Base-by-base conservation (phyloP, 2,329 filamentous ascomycete species). In the Coniochaeta prunicola region DNA sequence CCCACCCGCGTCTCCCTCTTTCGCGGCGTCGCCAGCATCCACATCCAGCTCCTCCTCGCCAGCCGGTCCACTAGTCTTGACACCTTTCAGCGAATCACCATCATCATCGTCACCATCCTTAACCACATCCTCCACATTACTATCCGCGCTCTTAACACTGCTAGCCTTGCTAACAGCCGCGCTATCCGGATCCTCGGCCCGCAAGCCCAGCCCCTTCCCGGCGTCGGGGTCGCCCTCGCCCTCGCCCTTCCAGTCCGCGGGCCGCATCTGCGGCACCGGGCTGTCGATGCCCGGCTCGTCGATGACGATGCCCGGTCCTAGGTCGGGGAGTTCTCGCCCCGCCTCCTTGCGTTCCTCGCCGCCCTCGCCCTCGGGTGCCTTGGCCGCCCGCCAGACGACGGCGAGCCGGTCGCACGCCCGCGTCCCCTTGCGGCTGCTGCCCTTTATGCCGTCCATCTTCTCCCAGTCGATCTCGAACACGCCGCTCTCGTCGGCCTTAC, bases 361-460 rank as follows among this genome's bases (percentile, higher is more conserved):
- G 53, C 63, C 63, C 1, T 59, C 60, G 0, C 61, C 64, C 0
- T 65, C 68, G 0, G 69, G 64, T 1, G 59, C 59, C 0, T 61
- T 64, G 0, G 66, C 68, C 0, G 69, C 65, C 42, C 86, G 85
- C 94, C 94, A 99, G 0, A 96, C 87, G 0, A 97, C 89, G 12
- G 90, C 87, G 26, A 97, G 77, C 42, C 84, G 83, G 69, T 99
- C 93, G 9, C 96, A 85, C 0, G 90, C 91, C 48, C 87, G 81
- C 0, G 88, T 88, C 0, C 94, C 94, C 70, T 96, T 96, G 33
- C 87, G 82, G 24, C 81, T 85, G 4, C 89, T 92, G 0, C 94
- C 94, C 71, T 97, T 97, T 72, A 99, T 92, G 3, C 94, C 94
- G 65, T 99, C 94, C 85, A 99, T 90, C 58, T 79, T 77, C 40